Percentiles rank a stretch among this genome's conserved stretches.
Evolutionary conservation across 352 stramenopile species (phyloP).

Genomic region (Paralagenidium karlingii): DNA sequence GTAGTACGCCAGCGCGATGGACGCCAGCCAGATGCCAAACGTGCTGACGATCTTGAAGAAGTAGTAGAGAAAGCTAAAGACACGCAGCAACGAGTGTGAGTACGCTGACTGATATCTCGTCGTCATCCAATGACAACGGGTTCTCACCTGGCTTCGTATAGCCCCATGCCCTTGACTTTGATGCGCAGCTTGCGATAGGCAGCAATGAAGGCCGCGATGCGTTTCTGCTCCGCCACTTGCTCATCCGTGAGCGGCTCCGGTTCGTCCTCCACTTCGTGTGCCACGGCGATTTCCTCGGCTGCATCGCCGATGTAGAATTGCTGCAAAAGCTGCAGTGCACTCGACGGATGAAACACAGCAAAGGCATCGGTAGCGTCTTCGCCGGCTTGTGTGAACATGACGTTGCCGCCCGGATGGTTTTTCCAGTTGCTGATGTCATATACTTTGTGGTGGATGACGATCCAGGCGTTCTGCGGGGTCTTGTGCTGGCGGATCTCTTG

Average conservation of each 20-base stretch:
- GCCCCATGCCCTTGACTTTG: conserved; percentile 90
- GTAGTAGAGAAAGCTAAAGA: conserved; percentile 79
- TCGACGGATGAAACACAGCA: conserved; percentile 93
- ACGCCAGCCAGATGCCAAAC: conserved; percentile 79
- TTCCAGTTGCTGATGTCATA: conserved; percentile 85
- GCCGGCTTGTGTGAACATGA: conserved; percentile 96
- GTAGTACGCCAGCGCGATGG: conserved; percentile 81
- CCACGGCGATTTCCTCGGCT: conserved; percentile 46
- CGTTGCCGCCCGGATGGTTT: conserved; percentile 75
- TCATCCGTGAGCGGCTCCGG: conserved; percentile 26
- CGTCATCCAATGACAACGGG: neutral
- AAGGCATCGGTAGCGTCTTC: conserved; percentile 99
- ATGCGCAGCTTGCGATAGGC: conserved; percentile 92
- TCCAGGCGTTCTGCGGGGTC: conserved; percentile 63
- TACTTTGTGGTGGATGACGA: conserved; percentile 87
- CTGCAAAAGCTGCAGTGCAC: conserved; percentile 90
- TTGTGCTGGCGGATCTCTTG: conserved; percentile 69
- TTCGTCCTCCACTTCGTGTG: conserved; percentile 6
- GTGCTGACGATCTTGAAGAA: conserved; percentile 92
- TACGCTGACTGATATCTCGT: neutral
- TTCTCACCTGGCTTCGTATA: conserved; percentile 84
- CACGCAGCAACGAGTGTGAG: conserved; percentile 1
- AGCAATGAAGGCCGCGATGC: conserved; percentile 89
- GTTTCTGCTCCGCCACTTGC: conserved; percentile 26
- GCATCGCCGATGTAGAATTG: conserved; percentile 96